Evolutionary conservation across 2,329 filamentous ascomycete genomes (phyloP).

Genomic region (Sporothrix mexicana): DNA sequence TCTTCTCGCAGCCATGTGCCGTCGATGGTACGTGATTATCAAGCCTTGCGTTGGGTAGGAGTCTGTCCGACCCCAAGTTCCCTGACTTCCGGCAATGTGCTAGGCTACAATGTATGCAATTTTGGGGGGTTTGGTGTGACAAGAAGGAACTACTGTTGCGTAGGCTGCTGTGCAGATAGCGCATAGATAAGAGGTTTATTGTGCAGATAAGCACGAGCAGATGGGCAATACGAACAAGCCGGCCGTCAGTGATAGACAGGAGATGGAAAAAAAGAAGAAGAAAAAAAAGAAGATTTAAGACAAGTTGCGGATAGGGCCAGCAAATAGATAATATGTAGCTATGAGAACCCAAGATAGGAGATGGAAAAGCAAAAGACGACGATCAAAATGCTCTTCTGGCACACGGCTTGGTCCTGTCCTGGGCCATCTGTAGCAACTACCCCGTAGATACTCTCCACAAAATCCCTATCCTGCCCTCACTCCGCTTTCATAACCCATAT

Average conservation of each 20-base stretch:
- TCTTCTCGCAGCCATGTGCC: background rate
- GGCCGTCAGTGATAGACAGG: too few species aligned
- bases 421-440: background rate
- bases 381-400: background rate
- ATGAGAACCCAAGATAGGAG: too few species aligned
- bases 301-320: too few species aligned
- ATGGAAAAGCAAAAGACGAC: background rate
- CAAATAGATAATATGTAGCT: too few species aligned
- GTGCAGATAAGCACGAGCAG: background rate
- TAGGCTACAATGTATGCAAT: too few species aligned
- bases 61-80: slow-evolving; percentile 2
- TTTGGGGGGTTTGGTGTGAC: too few species aligned
- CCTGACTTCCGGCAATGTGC: too few species aligned
- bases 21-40: slow-evolving; percentile 9
- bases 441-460: background rate
- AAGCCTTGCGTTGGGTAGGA: background rate
- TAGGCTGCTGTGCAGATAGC: slow-evolving; percentile 5
- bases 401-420: slow-evolving; percentile 2
- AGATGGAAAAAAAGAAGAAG: too few species aligned
- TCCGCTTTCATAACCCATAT: background rate
- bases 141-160: slow-evolving; percentile 9
- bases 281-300: too few species aligned
- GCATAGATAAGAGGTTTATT: slow-evolving; percentile 5
- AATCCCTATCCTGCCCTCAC: background rate
- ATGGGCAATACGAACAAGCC: too few species aligned